Evolutionary conservation across 371 early-diverging fungal species (phyloP).

Genomic region (Umbelopsis sp.): DNA sequence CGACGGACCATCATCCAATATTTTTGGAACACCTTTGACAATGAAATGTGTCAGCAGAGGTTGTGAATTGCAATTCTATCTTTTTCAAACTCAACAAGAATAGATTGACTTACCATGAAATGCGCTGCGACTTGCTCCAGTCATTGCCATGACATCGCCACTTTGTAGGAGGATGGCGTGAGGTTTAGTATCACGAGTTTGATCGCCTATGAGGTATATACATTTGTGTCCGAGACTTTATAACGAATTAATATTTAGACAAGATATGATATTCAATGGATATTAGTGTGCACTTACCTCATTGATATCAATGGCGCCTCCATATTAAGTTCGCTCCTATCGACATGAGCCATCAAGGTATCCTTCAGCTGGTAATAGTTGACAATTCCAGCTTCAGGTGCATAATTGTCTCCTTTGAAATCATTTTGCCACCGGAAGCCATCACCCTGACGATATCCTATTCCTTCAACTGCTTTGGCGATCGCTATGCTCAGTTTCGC

Average conservation of each 20-base stretch:
- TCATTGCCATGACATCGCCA: conserved; percentile 90
- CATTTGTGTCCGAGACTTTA: conserved; percentile 77
- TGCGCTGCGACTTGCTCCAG: conserved; percentile 67
- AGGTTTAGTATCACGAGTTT: conserved; percentile 64
- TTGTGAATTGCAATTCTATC: not conserved
- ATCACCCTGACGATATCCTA: conserved; percentile 31
- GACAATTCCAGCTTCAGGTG: conserved; percentile 91
- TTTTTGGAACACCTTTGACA: conserved; percentile 32
- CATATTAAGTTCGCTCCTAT: conserved; percentile 89
- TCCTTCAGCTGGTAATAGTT: conserved; percentile 92
- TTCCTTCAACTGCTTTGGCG: conserved; percentile 52
- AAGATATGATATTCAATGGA: not conserved
- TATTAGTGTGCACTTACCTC: conserved; percentile 45
- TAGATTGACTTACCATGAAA: conserved; percentile 68
- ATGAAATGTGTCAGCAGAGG: not conserved
- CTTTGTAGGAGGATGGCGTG: conserved; percentile 70
- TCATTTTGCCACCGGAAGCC: conserved; percentile 32
- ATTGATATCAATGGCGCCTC: conserved; percentile 72
- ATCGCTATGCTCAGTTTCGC: conserved; percentile 62
- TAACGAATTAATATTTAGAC: not conserved
- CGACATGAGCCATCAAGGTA: conserved; percentile 93
- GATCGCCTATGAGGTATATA: conserved; percentile 81
- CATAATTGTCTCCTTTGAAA: conserved; percentile 59
- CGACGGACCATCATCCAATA: conserved; percentile 38
- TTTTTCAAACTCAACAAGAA: not conserved